These are phyloP conservation scores for Melampsora allii-populina DNA, from an alignment of 1,284 basidiomycete genomes.

Conservation along the genomic window DNA sequence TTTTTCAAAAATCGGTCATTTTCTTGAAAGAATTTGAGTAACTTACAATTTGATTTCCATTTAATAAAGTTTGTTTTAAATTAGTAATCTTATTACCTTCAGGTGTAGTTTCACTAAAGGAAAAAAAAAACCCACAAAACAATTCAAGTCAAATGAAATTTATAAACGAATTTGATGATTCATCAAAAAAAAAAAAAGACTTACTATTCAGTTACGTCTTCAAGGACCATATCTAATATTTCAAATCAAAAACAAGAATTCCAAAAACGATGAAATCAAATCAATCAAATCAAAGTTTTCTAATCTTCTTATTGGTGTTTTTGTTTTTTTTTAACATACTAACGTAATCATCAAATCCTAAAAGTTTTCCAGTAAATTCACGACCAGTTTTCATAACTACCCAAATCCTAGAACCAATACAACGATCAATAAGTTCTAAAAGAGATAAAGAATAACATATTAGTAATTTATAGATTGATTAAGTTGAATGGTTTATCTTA, in stretches of 20 bases:
- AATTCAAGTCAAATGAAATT: too few species aligned
- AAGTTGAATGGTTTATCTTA: too few species aligned
- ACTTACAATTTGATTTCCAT: conserved; percentile 52
- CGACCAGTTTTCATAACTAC: conserved; percentile 53
- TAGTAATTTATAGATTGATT: too few species aligned
- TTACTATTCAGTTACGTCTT: conserved; percentile 54
- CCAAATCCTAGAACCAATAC: conserved; percentile 53
- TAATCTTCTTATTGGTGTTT: neutral
- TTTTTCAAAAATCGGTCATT: neutral
- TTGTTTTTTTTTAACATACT: conserved; percentile 49
- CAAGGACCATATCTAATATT: conserved; percentile 54
- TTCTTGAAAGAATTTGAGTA: neutral
- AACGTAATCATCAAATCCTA: conserved; percentile 54
- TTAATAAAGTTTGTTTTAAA: conserved; percentile 52
- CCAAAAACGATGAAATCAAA: neutral
- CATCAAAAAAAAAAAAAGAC: neutral
- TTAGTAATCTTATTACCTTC: conserved; percentile 51
- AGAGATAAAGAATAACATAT: neutral
- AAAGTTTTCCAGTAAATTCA: conserved; percentile 53
- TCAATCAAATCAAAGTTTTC: neutral
- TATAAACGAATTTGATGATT: neutral
- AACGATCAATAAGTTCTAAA: conserved; percentile 53
- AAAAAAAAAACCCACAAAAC: neutral
- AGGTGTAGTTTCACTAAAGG: conserved; percentile 48
- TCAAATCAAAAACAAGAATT: neutral